phyloP scores from a whole-genome alignment of 1,139 yeast genomes.

The Nakaseomyces bracarensis region DNA sequence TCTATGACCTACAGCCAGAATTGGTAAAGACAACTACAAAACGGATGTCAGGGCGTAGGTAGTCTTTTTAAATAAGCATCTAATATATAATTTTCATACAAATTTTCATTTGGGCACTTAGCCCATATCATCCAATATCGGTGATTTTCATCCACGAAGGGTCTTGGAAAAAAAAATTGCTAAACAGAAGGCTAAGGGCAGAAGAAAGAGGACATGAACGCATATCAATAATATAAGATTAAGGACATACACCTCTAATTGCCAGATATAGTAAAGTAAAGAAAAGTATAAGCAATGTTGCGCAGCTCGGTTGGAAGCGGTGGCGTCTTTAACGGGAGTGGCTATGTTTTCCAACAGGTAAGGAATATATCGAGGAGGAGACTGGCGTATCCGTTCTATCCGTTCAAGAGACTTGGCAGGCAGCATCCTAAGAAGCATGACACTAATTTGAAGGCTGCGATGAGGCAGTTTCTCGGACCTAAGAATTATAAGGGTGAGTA shows the following conservation, averaged over 20 bases:
- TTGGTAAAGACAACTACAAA: constrained; percentile 3
- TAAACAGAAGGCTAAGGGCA: not conserved
- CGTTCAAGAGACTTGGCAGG: constrained; percentile 37
- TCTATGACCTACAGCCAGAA: constrained; percentile 6
- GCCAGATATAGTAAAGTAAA: too few relatives aligned
- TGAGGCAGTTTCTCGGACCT: constrained; percentile 63
- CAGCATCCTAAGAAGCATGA: constrained; percentile 38
- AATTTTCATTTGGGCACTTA: too few relatives aligned
- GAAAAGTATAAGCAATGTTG: too few relatives aligned
- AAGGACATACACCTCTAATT: too few relatives aligned
- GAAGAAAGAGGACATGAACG: too few relatives aligned
- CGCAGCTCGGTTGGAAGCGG: not conserved
- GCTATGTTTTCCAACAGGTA: constrained; percentile 24
- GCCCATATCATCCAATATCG: too few relatives aligned
- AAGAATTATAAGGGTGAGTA: constrained; percentile 78
- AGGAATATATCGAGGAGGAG: constrained; percentile 37
- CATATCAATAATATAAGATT: too few relatives aligned
- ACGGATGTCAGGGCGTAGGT: constrained; percentile 8
- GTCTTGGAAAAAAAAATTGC: not conserved
- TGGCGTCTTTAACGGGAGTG: constrained; percentile 4
- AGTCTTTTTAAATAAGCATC: too few relatives aligned
- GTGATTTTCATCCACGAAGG: too few relatives aligned
- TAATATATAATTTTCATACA: too few relatives aligned
- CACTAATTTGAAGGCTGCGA: constrained; percentile 31
- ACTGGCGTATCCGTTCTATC: constrained; percentile 42